Evolutionary conservation across 176 grass and related monocot species (phyloP), one percentile per base, ranked within the genome.

Genomic region (Oryza coarctata): DNA sequence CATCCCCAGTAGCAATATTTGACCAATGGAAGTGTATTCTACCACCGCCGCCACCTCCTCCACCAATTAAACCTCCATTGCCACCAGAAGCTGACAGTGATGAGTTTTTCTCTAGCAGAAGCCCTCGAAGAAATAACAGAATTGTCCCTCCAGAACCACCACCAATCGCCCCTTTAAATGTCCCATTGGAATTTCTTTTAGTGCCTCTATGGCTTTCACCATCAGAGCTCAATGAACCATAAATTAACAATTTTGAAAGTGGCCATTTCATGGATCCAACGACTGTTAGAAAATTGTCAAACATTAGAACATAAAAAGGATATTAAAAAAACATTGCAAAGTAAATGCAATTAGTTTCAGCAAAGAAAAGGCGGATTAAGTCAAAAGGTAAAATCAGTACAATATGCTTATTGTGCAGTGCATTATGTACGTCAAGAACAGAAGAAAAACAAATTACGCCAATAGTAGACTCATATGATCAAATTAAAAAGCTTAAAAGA

Each of bases 191-290:
- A 58, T 82, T 86, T 74, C 27, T 63, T 62, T 68, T 80, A 18
- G 49, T 81, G 40, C 41, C 52, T 71, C 38, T 75, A 88, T 74
- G 83, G 65, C 90, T 93, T 84, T 98, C 85, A 70, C 96, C 96
- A 63, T 98, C 80, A 74, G 91, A 90, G 49, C 45, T 87, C 76
- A 98, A 63, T 12, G 85, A 93, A 12, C 96, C 96, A 89, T 84
- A 79, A 73, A 93, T 86, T 86, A 85, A 65, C 65, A 98, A 84
- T 65, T 61, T 87, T 75, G 82, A 93, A 86, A 98, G 96, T 10
- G 96, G 96, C 96, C 96, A 98, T 70, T 98, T 98, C 84, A 91
- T 91, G 33, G 96, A 98, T 50, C 96, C 96, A 89, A 98, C 83
- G 5, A 98, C 96, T 98, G 45, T 73, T 61, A 69, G 27, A 9